phyloP scores from a whole-genome alignment of 352 stramenopile genomes.

The Phytophthora hybrid region DNA sequence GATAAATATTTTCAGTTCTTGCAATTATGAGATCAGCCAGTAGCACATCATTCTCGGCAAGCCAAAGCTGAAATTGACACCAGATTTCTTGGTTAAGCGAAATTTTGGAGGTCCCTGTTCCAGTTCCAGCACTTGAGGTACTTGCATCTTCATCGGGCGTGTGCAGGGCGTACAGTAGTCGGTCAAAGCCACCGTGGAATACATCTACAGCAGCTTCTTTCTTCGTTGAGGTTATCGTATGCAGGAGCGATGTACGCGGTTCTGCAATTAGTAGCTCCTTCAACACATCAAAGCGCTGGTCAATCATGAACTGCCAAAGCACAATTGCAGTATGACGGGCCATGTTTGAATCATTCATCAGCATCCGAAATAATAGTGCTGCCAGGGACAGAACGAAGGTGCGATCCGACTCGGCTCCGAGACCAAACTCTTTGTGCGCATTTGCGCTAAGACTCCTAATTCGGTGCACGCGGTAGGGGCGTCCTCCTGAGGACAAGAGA shows the following conservation, averaged over 20 bases:
- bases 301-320: slow-evolving; percentile 79
- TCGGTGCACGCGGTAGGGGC: slow-evolving; percentile 38
- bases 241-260: slow-evolving; percentile 64
- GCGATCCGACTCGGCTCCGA: slow-evolving; percentile 75
- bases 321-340: slow-evolving; percentile 58
- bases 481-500: slow-evolving; percentile 6
- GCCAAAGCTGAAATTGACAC: slow-evolving; percentile 84
- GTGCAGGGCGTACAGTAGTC: slow-evolving; percentile 51
- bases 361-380: slow-evolving; percentile 65
- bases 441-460: slow-evolving; percentile 60
- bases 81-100: slow-evolving; percentile 62
- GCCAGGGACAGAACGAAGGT: slow-evolving; percentile 75
- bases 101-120: slow-evolving; percentile 2
- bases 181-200: slow-evolving; percentile 80
- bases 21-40: slow-evolving; percentile 79
- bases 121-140: not conserved
- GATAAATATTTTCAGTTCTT: slow-evolving; percentile 68
- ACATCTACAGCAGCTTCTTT: slow-evolving; percentile 77
- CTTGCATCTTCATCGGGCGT: not conserved
- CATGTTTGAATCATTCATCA: slow-evolving; percentile 63
- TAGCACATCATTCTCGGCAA: slow-evolving; percentile 68
- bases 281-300: slow-evolving; percentile 72
- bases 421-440: slow-evolving; percentile 69
- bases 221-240: slow-evolving; percentile 77
- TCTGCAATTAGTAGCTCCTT: slow-evolving; percentile 85